Evolutionary conservation across 257 asterid genomes (phyloP).

Genomic region (Przewalskia tangutica): DNA sequence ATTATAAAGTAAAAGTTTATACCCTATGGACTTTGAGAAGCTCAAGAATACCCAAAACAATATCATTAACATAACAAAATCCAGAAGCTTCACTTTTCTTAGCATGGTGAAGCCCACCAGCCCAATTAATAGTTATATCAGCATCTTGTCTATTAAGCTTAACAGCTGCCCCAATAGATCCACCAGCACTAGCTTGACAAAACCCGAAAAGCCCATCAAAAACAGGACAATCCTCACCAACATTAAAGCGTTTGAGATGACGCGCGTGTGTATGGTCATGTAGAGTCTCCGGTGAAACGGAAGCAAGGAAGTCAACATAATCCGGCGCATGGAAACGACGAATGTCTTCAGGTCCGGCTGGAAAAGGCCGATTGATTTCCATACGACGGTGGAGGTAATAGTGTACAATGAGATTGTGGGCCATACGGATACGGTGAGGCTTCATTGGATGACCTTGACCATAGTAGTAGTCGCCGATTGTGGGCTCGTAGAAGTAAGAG

Average conservation of each 20-base stretch:
- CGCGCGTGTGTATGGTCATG: constrained; percentile 24
- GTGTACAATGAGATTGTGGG: constrained; percentile 19
- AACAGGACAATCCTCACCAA: constrained; percentile 25
- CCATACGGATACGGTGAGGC: constrained; percentile 20
- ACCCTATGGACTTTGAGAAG: constrained; percentile 24
- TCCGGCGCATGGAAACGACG: constrained; percentile 23
- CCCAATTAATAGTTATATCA: constrained; percentile 21
- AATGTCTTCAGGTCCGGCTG: constrained; percentile 15
- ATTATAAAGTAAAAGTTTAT: neutral
- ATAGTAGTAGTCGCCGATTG: constrained; percentile 21
- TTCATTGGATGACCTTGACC: constrained; percentile 20
- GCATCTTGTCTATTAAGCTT: constrained; percentile 19
- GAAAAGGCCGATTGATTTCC: constrained; percentile 23
- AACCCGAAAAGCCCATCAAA: constrained; percentile 20
- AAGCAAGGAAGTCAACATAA: constrained; percentile 18
- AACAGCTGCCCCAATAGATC: constrained; percentile 25
- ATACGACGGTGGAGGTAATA: constrained; percentile 21
- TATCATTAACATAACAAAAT: constrained; percentile 22
- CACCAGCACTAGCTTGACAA: constrained; percentile 23
- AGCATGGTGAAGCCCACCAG: constrained; percentile 25
- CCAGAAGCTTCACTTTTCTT: constrained; percentile 26
- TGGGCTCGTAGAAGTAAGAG: constrained; percentile 18
- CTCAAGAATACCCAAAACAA: constrained; percentile 21
- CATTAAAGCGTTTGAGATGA: constrained; percentile 20
- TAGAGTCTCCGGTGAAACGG: constrained; percentile 21